Conservation (phyloP, 2,329 filamentous ascomycete genomes). For the Phialophora tarda region DNA sequence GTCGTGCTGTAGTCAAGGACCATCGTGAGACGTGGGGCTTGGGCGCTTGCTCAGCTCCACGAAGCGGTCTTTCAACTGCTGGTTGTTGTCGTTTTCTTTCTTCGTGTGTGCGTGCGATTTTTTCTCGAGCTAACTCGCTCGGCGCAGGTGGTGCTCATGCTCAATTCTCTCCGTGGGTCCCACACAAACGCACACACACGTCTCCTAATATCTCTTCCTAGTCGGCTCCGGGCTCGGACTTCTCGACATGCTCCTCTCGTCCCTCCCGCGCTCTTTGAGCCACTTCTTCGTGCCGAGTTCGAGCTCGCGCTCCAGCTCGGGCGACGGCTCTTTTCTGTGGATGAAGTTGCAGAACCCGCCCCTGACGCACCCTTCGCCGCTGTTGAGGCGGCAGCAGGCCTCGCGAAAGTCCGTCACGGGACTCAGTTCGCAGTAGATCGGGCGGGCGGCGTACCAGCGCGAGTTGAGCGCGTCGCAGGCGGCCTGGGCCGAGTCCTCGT, state of each 20-base stretch:
- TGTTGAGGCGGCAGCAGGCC: constrained; percentile 93
- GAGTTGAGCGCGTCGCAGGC: constrained; percentile 94
- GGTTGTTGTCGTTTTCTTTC: background rate
- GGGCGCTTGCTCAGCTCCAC: background rate
- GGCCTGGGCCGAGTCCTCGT: constrained; percentile 92
- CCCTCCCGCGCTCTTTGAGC: constrained; percentile 81
- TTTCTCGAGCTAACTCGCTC: background rate
- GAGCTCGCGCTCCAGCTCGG: constrained; percentile 87
- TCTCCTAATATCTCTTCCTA: constrained; percentile 69
- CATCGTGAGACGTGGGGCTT: no score
- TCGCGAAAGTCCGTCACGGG: constrained; percentile 98
- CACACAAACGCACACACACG: no score
- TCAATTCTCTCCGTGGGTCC: background rate
- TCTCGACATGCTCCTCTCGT: constrained; percentile 78
- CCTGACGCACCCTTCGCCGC: constrained; percentile 90
- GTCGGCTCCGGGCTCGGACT: constrained; percentile 87
- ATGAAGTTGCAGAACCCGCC: constrained; percentile 99
- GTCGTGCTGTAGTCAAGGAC: no score
- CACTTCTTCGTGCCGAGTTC: constrained; percentile 94
- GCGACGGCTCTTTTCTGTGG: constrained; percentile 89
- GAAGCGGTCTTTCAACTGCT: background rate
- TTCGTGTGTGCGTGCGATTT: background rate
- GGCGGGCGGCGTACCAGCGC: constrained; percentile 94
- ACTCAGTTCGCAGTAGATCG: constrained; percentile 96
- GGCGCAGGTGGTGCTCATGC: background rate